Base-by-base conservation (phyloP, 2,329 filamentous ascomycete genomes). In the Pseudogymnoascus sp. region DNA sequence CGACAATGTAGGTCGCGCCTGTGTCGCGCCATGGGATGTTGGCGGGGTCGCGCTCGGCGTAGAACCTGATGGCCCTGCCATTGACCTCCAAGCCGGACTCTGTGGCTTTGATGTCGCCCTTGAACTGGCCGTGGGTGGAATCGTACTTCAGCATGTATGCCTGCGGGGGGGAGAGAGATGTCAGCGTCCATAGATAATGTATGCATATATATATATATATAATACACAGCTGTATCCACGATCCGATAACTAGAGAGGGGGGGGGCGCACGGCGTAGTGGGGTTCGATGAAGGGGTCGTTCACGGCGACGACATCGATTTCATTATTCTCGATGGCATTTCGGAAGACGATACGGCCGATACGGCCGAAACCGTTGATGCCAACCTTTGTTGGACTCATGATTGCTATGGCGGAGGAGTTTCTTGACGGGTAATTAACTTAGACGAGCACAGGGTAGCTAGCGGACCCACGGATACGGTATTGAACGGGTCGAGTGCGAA, bases 71-170 rank as follows among this genome's bases (percentile, higher is more conserved):
- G 74, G 83, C 89, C 88, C 96, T 95, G 87, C 91, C 92, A 80
- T 97, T 93, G 84, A 97, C 87, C 71, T 87, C 79, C 71, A 99
- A 86, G 77, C 83, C 82, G 70, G 89, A 84, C 72, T 83, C 86
- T 71, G 78, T 78, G 66, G 86, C 82, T 78, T 87, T 79, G 79
- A 97, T 86, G 66, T 89, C 87, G 72, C 93, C 93, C 84, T 97
- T 95, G 90, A 97, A 99, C 77, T 85, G 77, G 72, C 94, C 94
- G 86, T 99, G 94, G 79, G 90, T 92, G 73, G 90, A 92, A 85
- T 99, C 94, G 80, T 97, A 97, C 85, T 96, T 95, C 82, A 99
- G 89, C 94, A 97, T 97, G 88, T 97, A 97, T 77, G 90, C 91
- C 92, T 96, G n/a, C n/a, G n/a, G 67, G 25, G 64, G 35, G 38